A percentile compares a stretch with the other conserved stretches of the same genome.
Conservation (phyloP, 139 green algal genomes). For the Coelastrella sp. region DNA sequence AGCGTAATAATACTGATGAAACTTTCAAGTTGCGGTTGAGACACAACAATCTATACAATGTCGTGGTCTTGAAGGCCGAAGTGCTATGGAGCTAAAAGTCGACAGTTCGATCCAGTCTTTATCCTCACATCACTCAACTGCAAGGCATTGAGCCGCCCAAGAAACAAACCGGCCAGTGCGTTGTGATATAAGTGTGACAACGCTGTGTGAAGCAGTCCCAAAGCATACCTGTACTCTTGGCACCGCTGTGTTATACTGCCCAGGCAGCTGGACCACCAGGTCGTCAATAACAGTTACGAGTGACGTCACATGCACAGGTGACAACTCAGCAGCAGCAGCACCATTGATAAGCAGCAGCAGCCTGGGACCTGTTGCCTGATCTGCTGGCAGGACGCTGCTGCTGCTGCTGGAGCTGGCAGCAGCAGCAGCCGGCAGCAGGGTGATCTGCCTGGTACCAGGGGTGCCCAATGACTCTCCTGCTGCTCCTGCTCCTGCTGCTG, state of each 20-base stretch:
- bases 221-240: slow-evolving; percentile 10
- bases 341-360: slow-evolving; percentile 18
- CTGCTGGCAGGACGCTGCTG: not conserved
- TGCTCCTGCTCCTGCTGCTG: slow-evolving; percentile 24
- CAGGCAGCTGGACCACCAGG: slow-evolving; percentile 18
- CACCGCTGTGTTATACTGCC: not conserved
- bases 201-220: not conserved
- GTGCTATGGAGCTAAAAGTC: too few relatives aligned
- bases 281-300: slow-evolving; percentile 41
- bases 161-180: too few relatives aligned
- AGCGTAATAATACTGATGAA: too few relatives aligned
- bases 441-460: not conserved
- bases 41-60: too few relatives aligned
- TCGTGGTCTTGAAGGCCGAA: too few relatives aligned
- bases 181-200: too few relatives aligned
- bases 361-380: not conserved
- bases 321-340: slow-evolving; percentile 18
- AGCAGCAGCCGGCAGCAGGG: not conserved
- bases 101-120: too few relatives aligned
- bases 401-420: too few relatives aligned
- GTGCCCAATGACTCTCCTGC: not conserved
- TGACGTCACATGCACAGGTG: not conserved
- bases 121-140: too few relatives aligned
- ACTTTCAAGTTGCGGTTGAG: too few relatives aligned
- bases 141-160: too few relatives aligned